Base-by-base conservation (phyloP, 2,329 filamentous ascomycete species). In the Catunica adiposa region DNA sequence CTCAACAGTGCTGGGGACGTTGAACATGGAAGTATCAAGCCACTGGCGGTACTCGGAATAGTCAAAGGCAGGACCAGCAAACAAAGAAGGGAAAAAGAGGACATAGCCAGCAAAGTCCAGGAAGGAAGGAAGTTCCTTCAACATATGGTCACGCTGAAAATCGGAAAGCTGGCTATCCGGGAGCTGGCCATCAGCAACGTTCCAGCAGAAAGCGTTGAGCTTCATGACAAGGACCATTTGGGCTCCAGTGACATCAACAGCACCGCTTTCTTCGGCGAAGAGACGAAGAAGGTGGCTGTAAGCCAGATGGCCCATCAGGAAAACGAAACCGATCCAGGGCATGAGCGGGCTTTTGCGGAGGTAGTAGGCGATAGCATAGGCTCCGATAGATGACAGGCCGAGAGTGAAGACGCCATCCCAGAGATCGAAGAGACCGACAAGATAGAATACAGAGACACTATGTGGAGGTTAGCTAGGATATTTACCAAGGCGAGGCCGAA, bases 151-250 rank as follows among this genome's bases (percentile, higher is more conserved):
- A 64, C 84, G 89, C 67, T 98, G 92, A 48, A 84, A 80, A 52
- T 92, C 86, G 0, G 86, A 86, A n/a, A 98, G 78, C 57, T 89
- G 80, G 46, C 83, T 76, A 17, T 84, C 80, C 2, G 87, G 82
- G 20, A 94, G 75, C 58, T 83, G 81, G 20, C 92, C 94, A 67
- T 98, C 92, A 63, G 92, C 89, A 7, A 97, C 83, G 66, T 97
- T 97, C 92, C 92, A 98, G 71, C 88, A 94, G 66, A 98, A 98
- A 3, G 90, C 86, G 22, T 83, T 88, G 37, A 98, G 79, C 69
- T 98, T 98, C 88, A 98, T 98, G 60, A 97, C 83, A 62, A 97
- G 71, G 34, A 98, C 92, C 92, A 98, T 98, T 68, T 98, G 92
- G 1, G 90, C 89, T 42, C 85, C 89, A 0, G 90, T 96, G 62